Percentiles rank a stretch among this genome's conserved stretches.
Evolutionary conservation across 192 early-diverging fungal species (phyloP).

Genomic region (Backusella australiensis): DNA sequence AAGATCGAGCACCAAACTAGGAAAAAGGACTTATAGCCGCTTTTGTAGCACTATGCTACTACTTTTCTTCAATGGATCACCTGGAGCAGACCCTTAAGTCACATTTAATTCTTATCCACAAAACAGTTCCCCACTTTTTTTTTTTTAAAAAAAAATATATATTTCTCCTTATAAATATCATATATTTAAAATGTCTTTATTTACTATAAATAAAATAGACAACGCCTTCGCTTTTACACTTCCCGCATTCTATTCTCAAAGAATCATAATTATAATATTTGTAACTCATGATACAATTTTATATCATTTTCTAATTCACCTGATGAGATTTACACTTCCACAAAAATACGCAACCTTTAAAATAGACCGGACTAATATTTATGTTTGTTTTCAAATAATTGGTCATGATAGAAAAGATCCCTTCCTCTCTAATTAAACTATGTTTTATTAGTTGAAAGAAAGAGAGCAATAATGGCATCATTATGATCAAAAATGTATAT

Average conservation of each 20-base stretch:
- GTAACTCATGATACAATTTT: neutral
- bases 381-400: neutral
- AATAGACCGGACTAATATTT: neutral
- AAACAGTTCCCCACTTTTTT: neutral
- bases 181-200: neutral
- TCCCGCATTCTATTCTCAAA: neutral
- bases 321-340: conserved; percentile 1
- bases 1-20: neutral
- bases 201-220: neutral
- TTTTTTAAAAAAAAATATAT: neutral
- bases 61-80: neutral
- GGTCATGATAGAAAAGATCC: neutral
- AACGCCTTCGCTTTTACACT: neutral
- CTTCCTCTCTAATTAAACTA: neutral
- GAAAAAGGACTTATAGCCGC: neutral
- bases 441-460: neutral
- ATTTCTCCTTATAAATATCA: neutral
- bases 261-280: neutral
- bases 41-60: conserved; percentile 6
- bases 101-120: neutral
- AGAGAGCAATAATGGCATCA: neutral
- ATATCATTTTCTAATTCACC: conserved; percentile 1
- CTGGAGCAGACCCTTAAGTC: neutral
- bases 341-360: neutral
- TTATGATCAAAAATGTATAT: neutral